These are phyloP conservation scores for Colletotrichum godetiae DNA, from an alignment of 2,329 filamentous ascomycete species.

Conservation along the genomic window DNA sequence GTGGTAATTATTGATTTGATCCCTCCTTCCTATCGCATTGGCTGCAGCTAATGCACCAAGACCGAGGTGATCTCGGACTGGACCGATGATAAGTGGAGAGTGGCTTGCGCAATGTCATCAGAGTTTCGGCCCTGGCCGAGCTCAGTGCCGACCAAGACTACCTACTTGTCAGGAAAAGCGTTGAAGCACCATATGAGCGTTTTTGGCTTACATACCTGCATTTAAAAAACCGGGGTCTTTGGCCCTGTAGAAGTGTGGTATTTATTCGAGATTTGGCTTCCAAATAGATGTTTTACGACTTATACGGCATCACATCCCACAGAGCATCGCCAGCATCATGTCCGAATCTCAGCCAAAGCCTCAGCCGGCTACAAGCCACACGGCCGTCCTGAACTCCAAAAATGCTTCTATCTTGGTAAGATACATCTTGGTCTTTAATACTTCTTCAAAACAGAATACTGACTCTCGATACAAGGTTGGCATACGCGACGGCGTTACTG, in stretches of 20 bases:
- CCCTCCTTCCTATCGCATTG: background rate
- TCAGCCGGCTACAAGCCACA: slow-evolving; percentile 35
- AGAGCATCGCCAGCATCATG: background rate
- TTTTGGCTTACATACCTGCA: background rate
- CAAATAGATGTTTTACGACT: background rate
- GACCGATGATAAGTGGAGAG: slow-evolving; percentile 1
- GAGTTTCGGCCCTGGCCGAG: slow-evolving; percentile 11
- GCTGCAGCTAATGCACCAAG: background rate
- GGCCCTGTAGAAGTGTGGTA: background rate
- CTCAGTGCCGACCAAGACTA: background rate
- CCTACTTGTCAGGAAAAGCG: background rate
- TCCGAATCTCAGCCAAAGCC: slow-evolving; percentile 7
- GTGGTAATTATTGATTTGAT: background rate
- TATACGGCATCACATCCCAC: background rate
- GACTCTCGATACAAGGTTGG: slow-evolving; percentile 36
- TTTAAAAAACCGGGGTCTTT: background rate
- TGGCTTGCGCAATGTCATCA: background rate
- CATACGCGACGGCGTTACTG: slow-evolving; percentile 41
- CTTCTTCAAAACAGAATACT: background rate
- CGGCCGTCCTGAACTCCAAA: slow-evolving; percentile 39
- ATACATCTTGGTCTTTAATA: background rate
- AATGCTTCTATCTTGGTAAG: slow-evolving; percentile 39
- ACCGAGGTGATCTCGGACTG: slow-evolving; percentile 1
- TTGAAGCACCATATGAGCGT: too few species aligned
- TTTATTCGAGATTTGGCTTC: background rate